Evolutionary conservation across 495 filamentous ascomycete genomes (phyloP).

Genomic region (Neurospora sp.): DNA sequence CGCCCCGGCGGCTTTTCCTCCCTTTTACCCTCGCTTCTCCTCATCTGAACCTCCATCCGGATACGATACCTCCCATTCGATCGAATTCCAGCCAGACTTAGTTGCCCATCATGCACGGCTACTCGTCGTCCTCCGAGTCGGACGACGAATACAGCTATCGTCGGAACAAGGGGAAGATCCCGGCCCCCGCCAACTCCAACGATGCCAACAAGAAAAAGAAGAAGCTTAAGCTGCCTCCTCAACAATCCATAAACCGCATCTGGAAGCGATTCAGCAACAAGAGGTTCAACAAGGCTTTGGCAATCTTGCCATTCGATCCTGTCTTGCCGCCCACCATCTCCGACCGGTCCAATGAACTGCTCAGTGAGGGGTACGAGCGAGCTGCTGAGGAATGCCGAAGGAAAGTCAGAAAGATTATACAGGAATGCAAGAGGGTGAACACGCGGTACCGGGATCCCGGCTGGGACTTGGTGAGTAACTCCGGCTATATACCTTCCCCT

Average conservation of each 20-base stretch:
- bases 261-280: constrained; percentile 71
- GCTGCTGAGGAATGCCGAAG: constrained; percentile 60
- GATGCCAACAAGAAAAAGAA: constrained; percentile 41
- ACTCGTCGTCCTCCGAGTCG: constrained; percentile 26
- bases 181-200: constrained; percentile 10
- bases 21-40: background rate
- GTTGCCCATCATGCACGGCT: constrained; percentile 25
- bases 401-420: constrained; percentile 79
- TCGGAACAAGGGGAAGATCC: constrained; percentile 17
- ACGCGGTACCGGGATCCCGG: constrained; percentile 84
- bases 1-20: background rate
- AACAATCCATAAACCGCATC: constrained; percentile 66
- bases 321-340: constrained; percentile 34
- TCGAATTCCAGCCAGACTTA: background rate
- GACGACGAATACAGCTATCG: constrained; percentile 26
- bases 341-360: constrained; percentile 38
- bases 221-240: constrained; percentile 54
- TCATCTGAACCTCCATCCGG: background rate
- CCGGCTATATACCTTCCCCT: background rate
- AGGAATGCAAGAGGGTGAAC: constrained; percentile 76
- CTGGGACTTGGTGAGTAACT: constrained; percentile 59
- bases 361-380: constrained; percentile 59
- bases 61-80: background rate
- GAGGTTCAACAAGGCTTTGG: constrained; percentile 37
- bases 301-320: constrained; percentile 39